These are phyloP conservation scores for Cucurbita argyrosperma DNA, from an alignment of 306 rosid genomes.

Conservation along the genomic window DNA sequence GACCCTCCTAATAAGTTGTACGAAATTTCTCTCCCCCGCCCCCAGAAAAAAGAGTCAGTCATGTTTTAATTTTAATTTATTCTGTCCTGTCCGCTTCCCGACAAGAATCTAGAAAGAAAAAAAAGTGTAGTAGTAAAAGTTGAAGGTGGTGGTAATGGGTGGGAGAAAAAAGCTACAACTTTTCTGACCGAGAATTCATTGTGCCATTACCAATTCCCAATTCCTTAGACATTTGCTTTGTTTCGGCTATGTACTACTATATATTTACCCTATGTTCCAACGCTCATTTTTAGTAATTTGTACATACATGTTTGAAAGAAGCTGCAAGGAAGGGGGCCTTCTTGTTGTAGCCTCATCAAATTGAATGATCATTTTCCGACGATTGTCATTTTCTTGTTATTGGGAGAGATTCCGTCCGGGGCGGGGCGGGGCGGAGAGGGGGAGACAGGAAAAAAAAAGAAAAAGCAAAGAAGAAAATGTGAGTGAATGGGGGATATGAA, in stretches of 20 bases:
- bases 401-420: background rate
- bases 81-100: background rate
- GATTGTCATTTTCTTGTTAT: background rate
- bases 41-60: background rate
- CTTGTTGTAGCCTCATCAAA: background rate
- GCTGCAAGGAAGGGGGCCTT: background rate
- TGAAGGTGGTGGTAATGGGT: background rate
- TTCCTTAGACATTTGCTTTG: background rate
- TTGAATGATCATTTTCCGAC: slow-evolving; percentile 4
- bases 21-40: background rate
- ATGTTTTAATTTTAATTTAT: background rate
- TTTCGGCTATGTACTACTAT: background rate
- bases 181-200: background rate
- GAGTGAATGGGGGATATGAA: slow-evolving; percentile 37
- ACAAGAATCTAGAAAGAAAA: background rate
- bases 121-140: background rate
- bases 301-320: background rate
- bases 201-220: background rate
- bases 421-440: background rate
- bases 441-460: background rate
- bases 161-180: background rate
- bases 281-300: background rate
- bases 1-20: background rate
- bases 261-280: background rate
- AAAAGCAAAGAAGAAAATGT: background rate